Evolutionary conservation across 2,329 filamentous ascomycete species (phyloP), one percentile per base, ranked within the genome.

Genomic region (Nannizziopsis barbatae): DNA sequence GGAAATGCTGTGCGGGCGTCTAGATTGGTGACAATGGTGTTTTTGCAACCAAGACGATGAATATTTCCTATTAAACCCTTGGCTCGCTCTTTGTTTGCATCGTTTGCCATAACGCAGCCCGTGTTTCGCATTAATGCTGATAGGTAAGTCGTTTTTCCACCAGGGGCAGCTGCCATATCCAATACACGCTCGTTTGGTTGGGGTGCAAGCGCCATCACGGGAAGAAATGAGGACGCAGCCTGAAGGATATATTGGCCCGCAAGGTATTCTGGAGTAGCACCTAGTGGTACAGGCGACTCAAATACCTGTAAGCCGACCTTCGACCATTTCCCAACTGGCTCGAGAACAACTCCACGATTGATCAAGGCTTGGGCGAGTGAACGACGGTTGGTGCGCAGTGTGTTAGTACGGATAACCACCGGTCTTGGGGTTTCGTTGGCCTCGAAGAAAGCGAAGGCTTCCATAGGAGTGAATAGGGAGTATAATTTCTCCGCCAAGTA

Each of bases 1-100:
- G 92, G 92, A 65, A 96, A 98, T 56, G 93, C 88, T 41, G 63
- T 64, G 43, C 89, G 79, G 10, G 90, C 92, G 62, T 95, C 89
- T 66, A 96, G 88, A 71, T 93, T 89, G 72, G 86, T 95, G 14
- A 98, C 89, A 54, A 98, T 83, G 38, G 86, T 86, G 69, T 98
- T 98, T 65, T 86, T 88, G 56, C 84, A 86, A 41, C 92, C 92
- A 10, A 96, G 75, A 63, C 92, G 86, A 71, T 96, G 90, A 53
- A 96, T 86, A 72, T 98, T 95, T 71, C 92, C 92, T 57, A 98
- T 96, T 47, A 98, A 74, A 84, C 87, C 92, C 72, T 95, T 96
- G 43, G 89, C 79, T 79, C 92, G 85, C 51, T 81, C 73, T 68
- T 95, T 95, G 74, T 84, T 95, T 58, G 86, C 81, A 78, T 98